Percentiles rank a stretch among this genome's conserved stretches.
Conservation (phyloP, 129 eudicot species). For the Pseudognaphalium luteoalbum region DNA sequence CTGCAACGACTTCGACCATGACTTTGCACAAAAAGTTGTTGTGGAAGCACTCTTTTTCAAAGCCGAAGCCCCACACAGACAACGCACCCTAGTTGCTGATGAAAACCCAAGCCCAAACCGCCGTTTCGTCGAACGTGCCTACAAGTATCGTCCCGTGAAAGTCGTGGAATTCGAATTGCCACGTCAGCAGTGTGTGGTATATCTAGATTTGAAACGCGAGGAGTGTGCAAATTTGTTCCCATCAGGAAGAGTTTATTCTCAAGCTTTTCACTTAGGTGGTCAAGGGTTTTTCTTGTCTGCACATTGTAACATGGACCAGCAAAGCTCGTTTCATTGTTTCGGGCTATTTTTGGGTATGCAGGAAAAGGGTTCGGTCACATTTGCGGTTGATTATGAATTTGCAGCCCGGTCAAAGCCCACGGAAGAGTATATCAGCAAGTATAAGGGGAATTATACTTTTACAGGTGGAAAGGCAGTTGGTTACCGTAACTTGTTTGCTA, state of each 20-base stretch:
- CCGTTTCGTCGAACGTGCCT: conserved; percentile 61
- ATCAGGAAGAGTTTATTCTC: conserved; percentile 73
- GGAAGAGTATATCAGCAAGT: conserved; percentile 70
- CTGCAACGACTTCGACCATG: conserved; percentile 76
- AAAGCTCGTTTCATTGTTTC: conserved; percentile 76
- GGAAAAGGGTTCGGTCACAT: conserved; percentile 70
- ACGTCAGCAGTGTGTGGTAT: conserved; percentile 80
- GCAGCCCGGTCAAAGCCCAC: conserved; percentile 74
- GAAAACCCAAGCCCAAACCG: conserved; percentile 50
- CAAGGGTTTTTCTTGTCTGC: conserved; percentile 84
- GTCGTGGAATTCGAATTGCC: conserved; percentile 78
- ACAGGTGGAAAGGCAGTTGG: conserved; percentile 90
- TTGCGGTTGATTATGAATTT: conserved; percentile 81
- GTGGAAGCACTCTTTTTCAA: conserved; percentile 81
- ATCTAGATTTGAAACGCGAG: conserved; percentile 65
- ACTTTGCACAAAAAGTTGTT: conserved; percentile 62
- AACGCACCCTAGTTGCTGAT: conserved; percentile 57
- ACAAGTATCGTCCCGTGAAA: conserved; percentile 83
- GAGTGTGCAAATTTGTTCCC: conserved; percentile 67
- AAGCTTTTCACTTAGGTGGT: conserved; percentile 79
- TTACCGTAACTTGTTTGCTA: conserved; percentile 65
- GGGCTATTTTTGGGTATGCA: conserved; percentile 83
- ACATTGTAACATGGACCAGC: conserved; percentile 83
- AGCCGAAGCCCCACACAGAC: conserved; percentile 79
- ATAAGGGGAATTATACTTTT: conserved; percentile 76